phyloP scores from a whole-genome alignment of 331 rosid genomes.

The Quercus tomentella region DNA sequence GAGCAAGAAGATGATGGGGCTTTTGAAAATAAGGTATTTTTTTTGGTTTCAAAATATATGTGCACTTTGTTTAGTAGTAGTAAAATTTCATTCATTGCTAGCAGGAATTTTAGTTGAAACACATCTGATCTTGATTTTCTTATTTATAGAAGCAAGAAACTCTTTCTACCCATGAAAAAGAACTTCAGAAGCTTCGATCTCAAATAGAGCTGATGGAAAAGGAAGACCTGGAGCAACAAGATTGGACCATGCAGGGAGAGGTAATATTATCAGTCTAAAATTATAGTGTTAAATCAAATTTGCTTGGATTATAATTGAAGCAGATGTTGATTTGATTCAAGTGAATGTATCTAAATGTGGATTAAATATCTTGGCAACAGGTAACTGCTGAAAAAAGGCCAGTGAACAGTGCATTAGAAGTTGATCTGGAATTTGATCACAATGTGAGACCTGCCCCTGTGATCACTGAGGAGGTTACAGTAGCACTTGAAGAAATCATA shows the following conservation, averaged over 20 bases:
- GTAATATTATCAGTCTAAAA: conserved; percentile 29
- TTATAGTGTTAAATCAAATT: neutral
- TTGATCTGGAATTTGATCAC: conserved; percentile 86
- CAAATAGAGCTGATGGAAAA: conserved; percentile 77
- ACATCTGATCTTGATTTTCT: neutral
- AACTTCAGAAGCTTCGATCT: conserved; percentile 46
- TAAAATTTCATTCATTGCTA: neutral
- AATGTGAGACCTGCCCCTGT: conserved; percentile 86
- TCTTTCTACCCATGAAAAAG: conserved; percentile 68
- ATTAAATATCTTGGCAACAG: conserved; percentile 34
- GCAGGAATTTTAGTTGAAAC: neutral
- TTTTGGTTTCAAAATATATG: neutral
- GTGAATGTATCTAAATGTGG: neutral
- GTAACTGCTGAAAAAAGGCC: conserved; percentile 89
- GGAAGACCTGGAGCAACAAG: conserved; percentile 68
- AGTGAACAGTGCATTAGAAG: conserved; percentile 77
- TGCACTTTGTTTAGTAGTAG: neutral
- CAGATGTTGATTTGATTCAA: neutral
- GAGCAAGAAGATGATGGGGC: conserved; percentile 40
- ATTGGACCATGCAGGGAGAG: conserved; percentile 97
- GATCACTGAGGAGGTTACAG: conserved; percentile 84
- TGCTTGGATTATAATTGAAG: neutral
- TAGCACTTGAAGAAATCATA: conserved; percentile 76
- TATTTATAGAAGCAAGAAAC: conserved; percentile 36
- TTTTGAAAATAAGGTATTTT: conserved; percentile 32